Evolutionary conservation across 2,329 filamentous ascomycete species (phyloP).

Genomic region (Claviceps monticola): DNA sequence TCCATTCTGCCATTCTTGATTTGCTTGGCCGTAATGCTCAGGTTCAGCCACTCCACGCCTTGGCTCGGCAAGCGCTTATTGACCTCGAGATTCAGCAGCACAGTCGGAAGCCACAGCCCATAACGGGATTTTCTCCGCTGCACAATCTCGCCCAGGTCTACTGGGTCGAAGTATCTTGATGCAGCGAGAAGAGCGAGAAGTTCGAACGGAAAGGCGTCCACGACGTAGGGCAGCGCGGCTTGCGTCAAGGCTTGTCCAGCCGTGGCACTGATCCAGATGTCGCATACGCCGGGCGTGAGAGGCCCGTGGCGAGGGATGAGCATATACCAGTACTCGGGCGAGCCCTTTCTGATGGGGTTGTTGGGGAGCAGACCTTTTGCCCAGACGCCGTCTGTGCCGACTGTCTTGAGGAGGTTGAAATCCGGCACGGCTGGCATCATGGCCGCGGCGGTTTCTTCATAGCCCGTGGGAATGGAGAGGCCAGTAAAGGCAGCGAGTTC

Average conservation of each 20-base stretch:
- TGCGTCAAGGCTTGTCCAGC: slow-evolving; percentile 48
- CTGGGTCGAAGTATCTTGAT: not conserved
- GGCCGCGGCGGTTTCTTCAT: slow-evolving; percentile 8
- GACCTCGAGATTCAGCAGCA: slow-evolving; percentile 53
- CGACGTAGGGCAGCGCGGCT: slow-evolving; percentile 45
- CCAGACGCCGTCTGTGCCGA: slow-evolving; percentile 9
- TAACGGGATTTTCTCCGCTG: slow-evolving; percentile 9
- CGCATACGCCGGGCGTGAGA: too few species aligned
- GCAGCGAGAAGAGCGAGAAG: slow-evolving; percentile 1
- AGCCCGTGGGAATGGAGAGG: slow-evolving; percentile 16
- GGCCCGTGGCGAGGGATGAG: too few species aligned
- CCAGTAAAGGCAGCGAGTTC: slow-evolving; percentile 16
- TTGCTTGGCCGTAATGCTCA: slow-evolving; percentile 49
- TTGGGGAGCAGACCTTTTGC: slow-evolving; percentile 3
- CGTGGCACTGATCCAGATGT: too few species aligned
- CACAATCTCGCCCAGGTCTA: not conserved
- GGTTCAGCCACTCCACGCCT: slow-evolving; percentile 59
- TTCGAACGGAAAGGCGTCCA: slow-evolving; percentile 41
- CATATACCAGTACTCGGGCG: slow-evolving; percentile 1
- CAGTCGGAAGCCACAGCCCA: slow-evolving; percentile 63
- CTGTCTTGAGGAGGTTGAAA: slow-evolving; percentile 6
- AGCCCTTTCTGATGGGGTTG: slow-evolving; percentile 15
- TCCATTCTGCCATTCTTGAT: slow-evolving; percentile 60
- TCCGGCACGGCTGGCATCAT: slow-evolving; percentile 9
- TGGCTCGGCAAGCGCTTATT: slow-evolving; percentile 42